These are phyloP conservation scores for Petunia hybrid DNA, from an alignment of 305 asterid species.

Conservation along the genomic window DNA sequence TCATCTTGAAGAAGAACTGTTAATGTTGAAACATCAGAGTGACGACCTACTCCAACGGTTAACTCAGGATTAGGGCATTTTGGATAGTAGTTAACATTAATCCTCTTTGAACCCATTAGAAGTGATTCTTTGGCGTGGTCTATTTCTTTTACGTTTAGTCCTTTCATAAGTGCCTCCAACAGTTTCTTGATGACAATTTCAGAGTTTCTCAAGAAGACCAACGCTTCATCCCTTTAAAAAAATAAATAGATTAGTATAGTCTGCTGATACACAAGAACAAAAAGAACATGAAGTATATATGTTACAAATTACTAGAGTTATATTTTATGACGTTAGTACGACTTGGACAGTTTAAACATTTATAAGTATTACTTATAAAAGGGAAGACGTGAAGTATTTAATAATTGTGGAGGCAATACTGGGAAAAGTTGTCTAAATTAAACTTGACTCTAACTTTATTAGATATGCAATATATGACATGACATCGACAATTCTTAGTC, in stretches of 20 bases:
- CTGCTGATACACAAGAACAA: not conserved
- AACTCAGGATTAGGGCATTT: conserved; percentile 40
- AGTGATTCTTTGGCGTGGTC: conserved; percentile 8
- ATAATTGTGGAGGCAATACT: not conserved
- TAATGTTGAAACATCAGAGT: conserved; percentile 34
- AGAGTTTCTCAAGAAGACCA: conserved; percentile 1
- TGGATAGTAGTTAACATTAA: conserved; percentile 36
- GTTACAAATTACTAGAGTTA: no score
- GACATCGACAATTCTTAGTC: no score
- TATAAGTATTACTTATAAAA: not conserved
- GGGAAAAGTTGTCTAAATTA: not conserved
- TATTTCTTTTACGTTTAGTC: not conserved
- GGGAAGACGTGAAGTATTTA: not conserved
- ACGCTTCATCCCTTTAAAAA: not conserved
- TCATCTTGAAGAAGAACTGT: conserved; percentile 38
- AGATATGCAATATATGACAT: no score
- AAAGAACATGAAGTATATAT: not conserved
- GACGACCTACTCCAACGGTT: conserved; percentile 37
- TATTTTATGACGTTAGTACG: not conserved
- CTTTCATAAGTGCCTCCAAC: conserved; percentile 15
- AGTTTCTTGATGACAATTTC: conserved; percentile 19
- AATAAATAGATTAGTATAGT: not conserved
- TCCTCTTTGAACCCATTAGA: conserved; percentile 28
- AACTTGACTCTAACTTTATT: not conserved
- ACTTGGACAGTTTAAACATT: not conserved